Percentiles rank a stretch among this genome's conserved stretches.
phyloP scores from a whole-genome alignment of 768 basidiomycete genomes.

The Lepiota brunneoincarnata region DNA sequence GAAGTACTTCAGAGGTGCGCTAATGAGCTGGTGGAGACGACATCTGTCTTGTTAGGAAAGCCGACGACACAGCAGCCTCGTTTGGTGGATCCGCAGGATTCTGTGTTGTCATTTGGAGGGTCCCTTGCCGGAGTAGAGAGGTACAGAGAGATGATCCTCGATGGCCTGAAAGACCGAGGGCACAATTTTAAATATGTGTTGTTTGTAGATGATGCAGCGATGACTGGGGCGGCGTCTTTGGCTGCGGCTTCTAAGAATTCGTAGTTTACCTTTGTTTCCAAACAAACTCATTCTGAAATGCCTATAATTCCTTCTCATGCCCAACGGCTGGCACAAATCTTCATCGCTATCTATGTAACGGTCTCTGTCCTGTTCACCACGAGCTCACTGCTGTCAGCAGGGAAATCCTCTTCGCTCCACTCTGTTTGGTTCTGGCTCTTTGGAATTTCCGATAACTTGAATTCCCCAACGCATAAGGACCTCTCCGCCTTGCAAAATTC shows the following conservation, averaged over 20 bases:
- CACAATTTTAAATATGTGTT: constrained; percentile 65
- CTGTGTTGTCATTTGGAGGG: constrained; percentile 77
- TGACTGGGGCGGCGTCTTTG: constrained; percentile 59
- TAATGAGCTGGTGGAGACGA: constrained; percentile 52
- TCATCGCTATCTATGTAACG: constrained; percentile 31
- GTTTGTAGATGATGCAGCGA: constrained; percentile 69
- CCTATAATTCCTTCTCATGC: neutral
- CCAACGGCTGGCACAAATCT: constrained; percentile 18
- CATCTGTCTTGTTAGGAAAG: constrained; percentile 50
- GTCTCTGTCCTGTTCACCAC: constrained; percentile 45
- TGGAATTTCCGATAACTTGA: constrained; percentile 11
- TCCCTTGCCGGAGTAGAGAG: constrained; percentile 62
- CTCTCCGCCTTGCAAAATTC: constrained; percentile 10
- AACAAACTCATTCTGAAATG: neutral
- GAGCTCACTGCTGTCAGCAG: constrained; percentile 31
- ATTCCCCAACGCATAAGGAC: constrained; percentile 5
- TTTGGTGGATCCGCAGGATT: constrained; percentile 48
- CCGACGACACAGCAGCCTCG: constrained; percentile 25
- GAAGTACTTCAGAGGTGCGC: constrained; percentile 54
- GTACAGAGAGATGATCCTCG: constrained; percentile 57
- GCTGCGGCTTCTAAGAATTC: constrained; percentile 25
- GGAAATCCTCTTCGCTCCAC: constrained; percentile 25
- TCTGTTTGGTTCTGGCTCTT: constrained; percentile 24
- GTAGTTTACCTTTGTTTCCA: neutral
- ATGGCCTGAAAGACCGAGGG: constrained; percentile 52